Base-by-base conservation (phyloP, 1,139 yeast genomes). In the Pichia kudriavzevii region DNA sequence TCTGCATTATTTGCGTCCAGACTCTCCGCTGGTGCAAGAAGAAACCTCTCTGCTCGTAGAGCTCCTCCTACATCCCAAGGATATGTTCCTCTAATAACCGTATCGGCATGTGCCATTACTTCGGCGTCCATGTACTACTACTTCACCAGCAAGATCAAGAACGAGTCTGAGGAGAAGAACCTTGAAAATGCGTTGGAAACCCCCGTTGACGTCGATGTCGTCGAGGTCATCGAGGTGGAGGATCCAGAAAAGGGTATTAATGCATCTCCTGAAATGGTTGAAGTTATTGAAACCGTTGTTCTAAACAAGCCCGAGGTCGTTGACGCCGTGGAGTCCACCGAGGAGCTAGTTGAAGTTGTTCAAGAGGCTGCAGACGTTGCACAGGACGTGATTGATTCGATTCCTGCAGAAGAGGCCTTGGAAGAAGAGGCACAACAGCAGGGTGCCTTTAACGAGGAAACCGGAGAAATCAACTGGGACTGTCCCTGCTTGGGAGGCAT, bases 391-490 rank as follows among this genome's bases (percentile, higher is more conserved):
- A 30, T 25, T 21, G 37, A 23, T 11, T 18, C 31, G 11, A 26
- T 31, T 11, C 22, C 22, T 14, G 29, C 26, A 7, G 30, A 26
- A 16, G 39, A 44, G 28, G 34, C 42, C n/a, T 40, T 34, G 10
- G 43, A 37, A 27, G 43, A 35, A 23, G 42, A 48, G 22, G 50
- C 43, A 4, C 49, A 38, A 17, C 50, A 43, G 27, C 60, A 56
- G 13, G 59, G 47, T 43, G 96, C 98, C 3, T 91, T 78, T 63
- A 77, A 91, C 63, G 97, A 97, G 31, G 95, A 84, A 52, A 91
- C 99, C 6, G 98, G 98, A 26, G 98, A 91, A 60, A 93, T 93
- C 62, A 91, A 93, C 75, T 93, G 99, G 99, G 98, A 93, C 56
- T 93, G 99, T 60, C 96, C 98, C n/a, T 93, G 99, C 63, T 69